A percentile compares a stretch with the other conserved stretches of the same genome.
phyloP scores from a whole-genome alignment of 1,139 yeast genomes.

The Debaryomyces sp. region DNA sequence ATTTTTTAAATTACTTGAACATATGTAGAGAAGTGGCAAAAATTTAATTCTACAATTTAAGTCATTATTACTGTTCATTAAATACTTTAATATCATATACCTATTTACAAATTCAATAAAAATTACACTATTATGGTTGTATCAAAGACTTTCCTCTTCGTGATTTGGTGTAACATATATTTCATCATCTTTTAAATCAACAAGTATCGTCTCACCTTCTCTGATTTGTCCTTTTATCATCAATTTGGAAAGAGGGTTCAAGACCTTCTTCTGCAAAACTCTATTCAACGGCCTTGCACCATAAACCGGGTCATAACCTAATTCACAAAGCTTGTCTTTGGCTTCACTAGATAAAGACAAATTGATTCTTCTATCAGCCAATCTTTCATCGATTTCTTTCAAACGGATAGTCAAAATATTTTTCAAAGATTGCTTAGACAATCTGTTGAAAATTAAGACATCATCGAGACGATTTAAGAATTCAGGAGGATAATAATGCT shows the following conservation, averaged over 20 bases:
- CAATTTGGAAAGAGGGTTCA: conserved; percentile 84
- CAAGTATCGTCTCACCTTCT: conserved; percentile 65
- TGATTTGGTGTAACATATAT: conserved; percentile 53
- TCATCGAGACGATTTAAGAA: conserved; percentile 94
- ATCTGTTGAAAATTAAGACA: conserved; percentile 82
- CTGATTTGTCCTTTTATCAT: conserved; percentile 79
- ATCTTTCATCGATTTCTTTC: conserved; percentile 74
- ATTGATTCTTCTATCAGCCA: conserved; percentile 76
- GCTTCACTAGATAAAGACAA: conserved; percentile 63
- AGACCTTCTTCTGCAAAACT: conserved; percentile 73
- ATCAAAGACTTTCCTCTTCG: conserved; percentile 18
- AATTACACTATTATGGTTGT: no score
- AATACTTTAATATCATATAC: not conserved
- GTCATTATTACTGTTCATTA: not conserved
- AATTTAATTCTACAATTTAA: not conserved
- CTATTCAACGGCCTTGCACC: conserved; percentile 98
- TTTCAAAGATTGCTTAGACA: conserved; percentile 71
- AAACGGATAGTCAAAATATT: conserved; percentile 84
- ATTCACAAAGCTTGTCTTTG: conserved; percentile 73
- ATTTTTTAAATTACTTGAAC: not conserved
- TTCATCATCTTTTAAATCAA: conserved; percentile 28
- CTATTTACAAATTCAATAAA: conserved; percentile 4
- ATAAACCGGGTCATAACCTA: conserved; percentile 88
- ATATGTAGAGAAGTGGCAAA: no score
- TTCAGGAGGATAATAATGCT: conserved; percentile 83